These are phyloP conservation scores for Astraeus odoratus DNA, from an alignment of 768 basidiomycete species.

Conservation along the genomic window DNA sequence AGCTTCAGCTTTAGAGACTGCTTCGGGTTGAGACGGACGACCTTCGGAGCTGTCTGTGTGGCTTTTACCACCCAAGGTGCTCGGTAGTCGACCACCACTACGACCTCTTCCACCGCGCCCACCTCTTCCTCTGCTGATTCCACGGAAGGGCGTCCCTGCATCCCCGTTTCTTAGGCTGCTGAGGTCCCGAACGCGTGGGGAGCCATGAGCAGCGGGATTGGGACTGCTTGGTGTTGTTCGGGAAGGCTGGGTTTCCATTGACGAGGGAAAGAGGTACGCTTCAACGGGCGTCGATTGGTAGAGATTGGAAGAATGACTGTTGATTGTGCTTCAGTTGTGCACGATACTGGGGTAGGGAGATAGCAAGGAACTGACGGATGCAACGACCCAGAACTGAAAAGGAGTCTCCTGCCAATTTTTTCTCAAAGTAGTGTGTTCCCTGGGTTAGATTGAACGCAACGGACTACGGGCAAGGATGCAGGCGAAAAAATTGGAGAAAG, in stretches of 20 bases:
- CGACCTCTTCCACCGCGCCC: constrained; percentile 29
- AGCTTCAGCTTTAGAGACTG: constrained; percentile 7
- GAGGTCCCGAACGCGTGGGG: constrained; percentile 38
- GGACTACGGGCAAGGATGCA: too few relatives aligned
- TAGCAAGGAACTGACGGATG: constrained; percentile 10
- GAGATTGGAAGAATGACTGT: constrained; percentile 5
- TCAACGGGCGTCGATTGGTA: not conserved
- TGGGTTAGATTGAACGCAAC: too few relatives aligned
- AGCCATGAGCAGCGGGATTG: constrained; percentile 20
- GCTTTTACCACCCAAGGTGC: constrained; percentile 10
- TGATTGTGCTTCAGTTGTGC: constrained; percentile 9
- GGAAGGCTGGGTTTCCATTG: constrained; percentile 41
- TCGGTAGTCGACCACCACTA: constrained; percentile 23
- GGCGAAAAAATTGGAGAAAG: too few relatives aligned
- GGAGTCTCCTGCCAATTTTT: too few relatives aligned
- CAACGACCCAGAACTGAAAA: not conserved
- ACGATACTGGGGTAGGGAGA: constrained; percentile 1
- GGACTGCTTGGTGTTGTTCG: constrained; percentile 20
- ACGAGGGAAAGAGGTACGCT: constrained; percentile 1
- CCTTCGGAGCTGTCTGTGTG: constrained; percentile 14
- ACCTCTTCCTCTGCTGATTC: constrained; percentile 32
- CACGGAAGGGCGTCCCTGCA: constrained; percentile 41
- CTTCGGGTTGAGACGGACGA: constrained; percentile 16
- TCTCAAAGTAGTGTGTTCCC: too few relatives aligned
- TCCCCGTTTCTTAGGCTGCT: constrained; percentile 33